Evolutionary conservation across 2,329 filamentous ascomycete genomes (phyloP).

Genomic region (Ascochyta pisi): DNA sequence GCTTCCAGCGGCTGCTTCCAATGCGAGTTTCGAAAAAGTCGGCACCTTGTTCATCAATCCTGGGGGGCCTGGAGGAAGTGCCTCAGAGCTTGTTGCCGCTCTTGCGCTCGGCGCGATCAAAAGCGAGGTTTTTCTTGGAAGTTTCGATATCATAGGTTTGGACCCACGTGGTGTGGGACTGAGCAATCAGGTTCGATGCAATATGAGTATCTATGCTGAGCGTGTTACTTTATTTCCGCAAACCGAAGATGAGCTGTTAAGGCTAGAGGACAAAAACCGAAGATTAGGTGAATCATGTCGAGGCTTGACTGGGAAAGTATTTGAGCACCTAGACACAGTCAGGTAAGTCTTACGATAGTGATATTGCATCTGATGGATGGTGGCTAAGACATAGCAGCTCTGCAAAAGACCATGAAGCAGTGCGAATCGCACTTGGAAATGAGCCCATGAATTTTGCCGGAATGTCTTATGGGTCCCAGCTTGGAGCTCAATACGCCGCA

Average conservation of each 20-base stretch:
- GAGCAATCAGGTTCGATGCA: no score
- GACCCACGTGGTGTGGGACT: no score
- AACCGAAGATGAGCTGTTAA: constrained; percentile 45
- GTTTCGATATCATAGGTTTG: no score
- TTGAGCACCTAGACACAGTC: constrained; percentile 54
- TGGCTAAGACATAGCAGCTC: constrained; percentile 1
- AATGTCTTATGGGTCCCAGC: constrained; percentile 55
- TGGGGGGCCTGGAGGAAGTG: no score
- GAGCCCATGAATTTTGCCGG: constrained; percentile 51
- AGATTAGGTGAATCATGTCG: constrained; percentile 51
- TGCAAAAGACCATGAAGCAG: constrained; percentile 46
- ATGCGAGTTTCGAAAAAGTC: no score
- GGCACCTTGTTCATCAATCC: no score
- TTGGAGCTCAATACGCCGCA: constrained; percentile 54
- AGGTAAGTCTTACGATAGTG: neutral
- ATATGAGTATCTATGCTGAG: no score
- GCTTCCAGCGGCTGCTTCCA: no score
- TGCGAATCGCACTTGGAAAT: constrained; percentile 43
- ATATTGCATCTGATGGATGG: neutral
- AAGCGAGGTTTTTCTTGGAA: no score
- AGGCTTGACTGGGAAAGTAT: constrained; percentile 48
- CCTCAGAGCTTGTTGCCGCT: no score
- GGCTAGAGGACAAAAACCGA: constrained; percentile 9
- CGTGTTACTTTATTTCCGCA: constrained; percentile 46
- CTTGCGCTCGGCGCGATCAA: no score